These are phyloP conservation scores for Phytophthora colocasiae DNA, from an alignment of 352 stramenopile genomes.

Conservation along the genomic window DNA sequence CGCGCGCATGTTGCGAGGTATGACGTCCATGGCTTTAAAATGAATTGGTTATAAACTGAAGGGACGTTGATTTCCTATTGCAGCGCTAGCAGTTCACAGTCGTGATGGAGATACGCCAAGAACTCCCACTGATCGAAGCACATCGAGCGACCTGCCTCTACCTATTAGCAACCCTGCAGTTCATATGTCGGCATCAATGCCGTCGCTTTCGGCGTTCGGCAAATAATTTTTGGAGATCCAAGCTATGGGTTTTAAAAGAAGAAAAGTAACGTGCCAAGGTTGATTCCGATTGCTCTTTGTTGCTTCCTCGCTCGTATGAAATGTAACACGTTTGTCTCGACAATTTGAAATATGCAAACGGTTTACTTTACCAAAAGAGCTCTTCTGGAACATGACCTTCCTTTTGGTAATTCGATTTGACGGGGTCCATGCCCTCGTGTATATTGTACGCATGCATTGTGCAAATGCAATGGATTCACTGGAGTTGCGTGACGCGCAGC, in stretches of 20 bases:
- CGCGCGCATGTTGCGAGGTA: slow-evolving; percentile 64
- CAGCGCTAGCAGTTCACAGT: slow-evolving; percentile 67
- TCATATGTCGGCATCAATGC: slow-evolving; percentile 29
- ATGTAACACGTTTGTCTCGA: too few relatives aligned
- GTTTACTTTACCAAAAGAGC: not conserved
- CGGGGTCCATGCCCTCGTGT: too few relatives aligned
- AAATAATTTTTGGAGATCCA: slow-evolving; percentile 13
- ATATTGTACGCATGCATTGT: too few relatives aligned
- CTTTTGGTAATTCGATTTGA: too few relatives aligned
- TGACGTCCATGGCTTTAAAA: slow-evolving; percentile 1
- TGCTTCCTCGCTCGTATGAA: too few relatives aligned
- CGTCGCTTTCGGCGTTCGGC: slow-evolving; percentile 24
- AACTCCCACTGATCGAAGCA: slow-evolving; percentile 15
- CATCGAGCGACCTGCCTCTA: slow-evolving; percentile 16
- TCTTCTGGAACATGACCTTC: slow-evolving; percentile 82
- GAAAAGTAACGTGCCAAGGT: too few relatives aligned
- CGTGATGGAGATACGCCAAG: slow-evolving; percentile 46
- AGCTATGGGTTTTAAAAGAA: too few relatives aligned
- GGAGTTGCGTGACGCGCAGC: slow-evolving; percentile 23
- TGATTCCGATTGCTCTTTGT: too few relatives aligned
- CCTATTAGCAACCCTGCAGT: slow-evolving; percentile 8
- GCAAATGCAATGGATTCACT: too few relatives aligned
- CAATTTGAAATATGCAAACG: slow-evolving; percentile 11
- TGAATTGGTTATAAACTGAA: slow-evolving; percentile 1
- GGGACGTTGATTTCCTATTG: not conserved